A percentile compares a stretch with the other conserved stretches of the same genome.
These are phyloP conservation scores for Aspergillus terreus DNA, from an alignment of 2,329 filamentous ascomycete species.

Conservation along the genomic window DNA sequence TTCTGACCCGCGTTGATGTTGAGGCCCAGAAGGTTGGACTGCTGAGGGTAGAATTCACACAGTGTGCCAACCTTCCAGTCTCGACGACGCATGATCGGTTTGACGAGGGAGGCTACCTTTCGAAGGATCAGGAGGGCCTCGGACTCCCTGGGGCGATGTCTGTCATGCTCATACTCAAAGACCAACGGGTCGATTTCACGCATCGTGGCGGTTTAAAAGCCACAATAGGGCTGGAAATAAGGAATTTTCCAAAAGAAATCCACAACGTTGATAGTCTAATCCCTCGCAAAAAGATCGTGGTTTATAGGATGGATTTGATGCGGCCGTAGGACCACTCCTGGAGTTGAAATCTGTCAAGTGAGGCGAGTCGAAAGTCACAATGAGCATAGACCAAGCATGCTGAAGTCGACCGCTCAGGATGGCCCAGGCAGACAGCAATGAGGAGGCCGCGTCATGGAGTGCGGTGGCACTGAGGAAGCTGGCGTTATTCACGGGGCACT, in stretches of 20 bases:
- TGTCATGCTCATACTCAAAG: conserved; percentile 52
- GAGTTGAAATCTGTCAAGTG: too few relatives aligned
- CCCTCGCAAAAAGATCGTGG: too few relatives aligned
- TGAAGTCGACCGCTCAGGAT: conserved; percentile 3
- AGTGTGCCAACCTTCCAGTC: conserved; percentile 76
- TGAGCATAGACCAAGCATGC: neutral
- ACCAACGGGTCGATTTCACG: conserved; percentile 48
- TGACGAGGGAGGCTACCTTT: conserved; percentile 82
- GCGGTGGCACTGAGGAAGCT: neutral
- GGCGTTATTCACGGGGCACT: neutral
- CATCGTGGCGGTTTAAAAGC: conserved; percentile 23
- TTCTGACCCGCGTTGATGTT: conserved; percentile 74
- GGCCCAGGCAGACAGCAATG: neutral
- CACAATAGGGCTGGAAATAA: neutral
- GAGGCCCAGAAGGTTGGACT: conserved; percentile 71
- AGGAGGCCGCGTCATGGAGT: neutral
- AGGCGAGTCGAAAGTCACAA: neutral
- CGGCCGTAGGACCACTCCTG: too few relatives aligned
- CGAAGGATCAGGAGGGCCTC: conserved; percentile 61
- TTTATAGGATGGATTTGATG: too few relatives aligned
- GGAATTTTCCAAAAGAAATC: neutral
- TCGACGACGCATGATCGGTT: conserved; percentile 88
- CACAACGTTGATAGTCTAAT: neutral
- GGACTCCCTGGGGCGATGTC: conserved; percentile 44
- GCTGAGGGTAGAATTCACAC: conserved; percentile 77